Conservation (phyloP, 2,329 filamentous ascomycete genomes). For the Fusarium clavum region DNA sequence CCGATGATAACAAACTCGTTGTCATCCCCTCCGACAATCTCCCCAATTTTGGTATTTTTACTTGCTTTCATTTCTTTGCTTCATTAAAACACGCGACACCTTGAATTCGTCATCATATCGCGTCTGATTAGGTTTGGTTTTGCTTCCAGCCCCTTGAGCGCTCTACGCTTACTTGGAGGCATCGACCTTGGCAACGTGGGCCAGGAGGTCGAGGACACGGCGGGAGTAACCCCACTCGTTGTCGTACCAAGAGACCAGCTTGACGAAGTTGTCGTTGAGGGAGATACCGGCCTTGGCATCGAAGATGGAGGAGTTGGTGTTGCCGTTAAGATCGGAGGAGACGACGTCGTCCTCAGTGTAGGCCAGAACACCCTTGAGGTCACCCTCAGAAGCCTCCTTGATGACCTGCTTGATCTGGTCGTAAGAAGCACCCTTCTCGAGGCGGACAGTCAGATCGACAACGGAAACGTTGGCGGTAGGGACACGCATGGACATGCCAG, state of each 20-base stretch:
- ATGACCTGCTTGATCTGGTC: slow-evolving; percentile 93
- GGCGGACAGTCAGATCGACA: slow-evolving; percentile 93
- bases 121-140: slow-evolving; percentile 42
- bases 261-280: slow-evolving; percentile 98
- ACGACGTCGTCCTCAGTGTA: slow-evolving; percentile 99
- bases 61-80: slow-evolving; percentile 38
- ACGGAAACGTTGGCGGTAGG: slow-evolving; percentile 99
- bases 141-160: slow-evolving; percentile 39
- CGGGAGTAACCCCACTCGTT: slow-evolving; percentile 99
- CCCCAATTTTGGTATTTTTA: slow-evolving; percentile 44
- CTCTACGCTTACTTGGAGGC: slow-evolving; percentile 61
- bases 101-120: slow-evolving; percentile 22
- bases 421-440: slow-evolving; percentile 89
- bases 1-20: slow-evolving; percentile 37
- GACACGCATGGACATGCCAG: slow-evolving; percentile 99
- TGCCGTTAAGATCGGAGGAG: slow-evolving; percentile 92
- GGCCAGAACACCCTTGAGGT: slow-evolving; percentile 89
- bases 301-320: slow-evolving; percentile 96
- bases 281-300: slow-evolving; percentile 99
- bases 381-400: slow-evolving; percentile 86
- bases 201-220: slow-evolving; percentile 86
- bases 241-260: slow-evolving; percentile 98
- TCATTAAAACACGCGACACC: slow-evolving; percentile 44
- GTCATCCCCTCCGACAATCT: slow-evolving; percentile 43
- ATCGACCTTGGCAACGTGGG: slow-evolving; percentile 84